These are phyloP conservation scores for Phylloporus sp. DNA, from an alignment of 768 basidiomycete species.

Conservation along the genomic window DNA sequence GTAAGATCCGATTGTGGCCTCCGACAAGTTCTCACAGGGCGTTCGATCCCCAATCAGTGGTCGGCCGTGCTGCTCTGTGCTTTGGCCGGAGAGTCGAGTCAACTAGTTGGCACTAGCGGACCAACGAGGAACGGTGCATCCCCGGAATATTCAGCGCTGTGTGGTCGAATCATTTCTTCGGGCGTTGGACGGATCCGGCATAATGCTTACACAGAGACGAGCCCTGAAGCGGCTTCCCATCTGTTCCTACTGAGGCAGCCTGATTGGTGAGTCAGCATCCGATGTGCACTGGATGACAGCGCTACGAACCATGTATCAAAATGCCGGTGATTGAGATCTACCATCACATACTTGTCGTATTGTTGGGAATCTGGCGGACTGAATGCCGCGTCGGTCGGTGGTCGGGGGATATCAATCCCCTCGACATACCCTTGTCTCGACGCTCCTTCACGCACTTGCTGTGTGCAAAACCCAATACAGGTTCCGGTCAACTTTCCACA, in stretches of 20 bases:
- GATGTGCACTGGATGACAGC: constrained; percentile 10
- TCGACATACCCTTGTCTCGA: neutral
- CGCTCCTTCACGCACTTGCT: constrained; percentile 13
- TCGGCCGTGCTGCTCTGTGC: constrained; percentile 24
- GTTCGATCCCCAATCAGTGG: constrained; percentile 19
- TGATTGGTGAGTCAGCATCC: constrained; percentile 14
- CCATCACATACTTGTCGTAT: constrained; percentile 7
- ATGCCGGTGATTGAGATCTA: constrained; percentile 10
- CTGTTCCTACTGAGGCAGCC: constrained; percentile 6
- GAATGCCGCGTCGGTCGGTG: no score
- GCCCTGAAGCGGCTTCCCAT: no score
- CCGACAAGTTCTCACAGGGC: constrained; percentile 17
- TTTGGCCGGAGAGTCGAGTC: constrained; percentile 15
- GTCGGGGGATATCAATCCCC: no score
- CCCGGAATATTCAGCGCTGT: constrained; percentile 8
- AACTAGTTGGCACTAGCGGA: constrained; percentile 8
- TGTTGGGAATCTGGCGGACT: constrained; percentile 9
- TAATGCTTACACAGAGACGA: constrained; percentile 3
- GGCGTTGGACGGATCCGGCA: constrained; percentile 7
- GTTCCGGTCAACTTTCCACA: constrained; percentile 18
- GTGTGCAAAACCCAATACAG: constrained; percentile 6
- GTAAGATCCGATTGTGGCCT: constrained; percentile 19
- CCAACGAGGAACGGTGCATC: constrained; percentile 23
- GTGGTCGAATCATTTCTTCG: constrained; percentile 13
- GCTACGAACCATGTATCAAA: constrained; percentile 19